Evolutionary conservation across 2,329 filamentous ascomycete species (phyloP).

Genomic region (Aureobasidium uvarum): DNA sequence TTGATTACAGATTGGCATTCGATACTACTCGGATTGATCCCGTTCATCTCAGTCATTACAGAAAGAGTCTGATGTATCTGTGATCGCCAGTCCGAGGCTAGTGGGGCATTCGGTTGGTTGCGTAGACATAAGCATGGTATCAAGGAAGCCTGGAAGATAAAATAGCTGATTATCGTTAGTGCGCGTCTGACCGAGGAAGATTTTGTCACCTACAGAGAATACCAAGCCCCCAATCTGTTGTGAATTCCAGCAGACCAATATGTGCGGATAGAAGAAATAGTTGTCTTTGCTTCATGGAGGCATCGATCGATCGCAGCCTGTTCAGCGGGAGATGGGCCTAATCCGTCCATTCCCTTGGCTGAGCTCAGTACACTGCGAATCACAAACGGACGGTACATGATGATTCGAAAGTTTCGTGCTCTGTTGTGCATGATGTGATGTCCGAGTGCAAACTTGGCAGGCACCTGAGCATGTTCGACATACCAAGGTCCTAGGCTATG

Average conservation of each 20-base stretch:
- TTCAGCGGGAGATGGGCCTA: not conserved
- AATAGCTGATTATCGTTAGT: conserved; percentile 37
- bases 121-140: conserved; percentile 52
- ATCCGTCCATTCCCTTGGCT: not conserved
- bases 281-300: conserved; percentile 44
- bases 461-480: conserved; percentile 37
- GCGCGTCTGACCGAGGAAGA: not conserved
- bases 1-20: conserved; percentile 47
- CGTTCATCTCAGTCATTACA: conserved; percentile 41
- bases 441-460: conserved; percentile 42
- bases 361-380: conserved; percentile 38
- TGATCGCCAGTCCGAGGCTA: conserved; percentile 43
- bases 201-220: conserved; percentile 37
- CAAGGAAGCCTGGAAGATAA: conserved; percentile 51
- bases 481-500: conserved; percentile 42
- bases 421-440: conserved; percentile 49
- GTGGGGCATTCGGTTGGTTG: conserved; percentile 42
- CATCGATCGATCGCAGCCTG: conserved; percentile 41
- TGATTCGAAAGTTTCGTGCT: conserved; percentile 48
- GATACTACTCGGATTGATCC: conserved; percentile 44
- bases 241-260: conserved; percentile 44
- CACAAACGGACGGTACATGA: conserved; percentile 51
- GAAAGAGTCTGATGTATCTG: conserved; percentile 44
- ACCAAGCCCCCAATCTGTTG: conserved; percentile 47
- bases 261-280: conserved; percentile 42